Conservation (phyloP, 768 basidiomycete genomes). For the Psilocybe sp. region DNA sequence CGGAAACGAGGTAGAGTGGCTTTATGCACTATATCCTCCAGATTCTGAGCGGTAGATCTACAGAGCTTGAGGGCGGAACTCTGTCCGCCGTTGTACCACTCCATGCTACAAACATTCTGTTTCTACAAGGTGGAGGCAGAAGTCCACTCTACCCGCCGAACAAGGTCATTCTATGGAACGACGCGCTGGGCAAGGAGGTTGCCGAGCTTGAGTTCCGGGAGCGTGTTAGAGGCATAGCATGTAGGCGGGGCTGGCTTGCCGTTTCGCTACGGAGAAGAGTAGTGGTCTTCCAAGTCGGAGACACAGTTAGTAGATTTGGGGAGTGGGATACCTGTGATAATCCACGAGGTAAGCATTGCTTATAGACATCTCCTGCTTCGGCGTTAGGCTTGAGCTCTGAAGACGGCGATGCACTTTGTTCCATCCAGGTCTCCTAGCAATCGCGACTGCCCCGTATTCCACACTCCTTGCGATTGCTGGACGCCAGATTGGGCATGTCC, state of each 20-base stretch:
- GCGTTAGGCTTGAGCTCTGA: constrained; percentile 10
- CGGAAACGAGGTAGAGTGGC: constrained; percentile 69
- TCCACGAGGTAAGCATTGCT: constrained; percentile 55
- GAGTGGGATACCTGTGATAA: constrained; percentile 92
- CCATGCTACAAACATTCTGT: constrained; percentile 79
- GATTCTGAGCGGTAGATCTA: constrained; percentile 12
- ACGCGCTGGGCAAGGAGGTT: constrained; percentile 69
- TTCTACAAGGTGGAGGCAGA: constrained; percentile 83
- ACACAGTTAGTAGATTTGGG: constrained; percentile 54
- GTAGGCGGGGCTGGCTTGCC: constrained; percentile 80
- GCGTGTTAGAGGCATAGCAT: constrained; percentile 74
- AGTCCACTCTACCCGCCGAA: constrained; percentile 90
- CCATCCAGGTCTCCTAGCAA: constrained; percentile 62
- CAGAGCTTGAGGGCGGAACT: constrained; percentile 80
- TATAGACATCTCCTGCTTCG: not conserved
- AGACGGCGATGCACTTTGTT: constrained; percentile 4
- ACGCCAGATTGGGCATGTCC: constrained; percentile 84
- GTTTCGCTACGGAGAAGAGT: constrained; percentile 79
- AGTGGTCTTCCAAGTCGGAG: constrained; percentile 70
- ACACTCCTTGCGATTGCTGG: constrained; percentile 87
- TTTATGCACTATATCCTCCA: not conserved
- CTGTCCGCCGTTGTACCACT: constrained; percentile 74
- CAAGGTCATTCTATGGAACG: constrained; percentile 91
- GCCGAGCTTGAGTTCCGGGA: constrained; percentile 90
- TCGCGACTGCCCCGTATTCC: constrained; percentile 74